Percentiles rank a stretch among this genome's conserved stretches.
These are phyloP conservation scores for Wickerhamomyces queroliae DNA, from an alignment of 805 yeast species.

Conservation along the genomic window DNA sequence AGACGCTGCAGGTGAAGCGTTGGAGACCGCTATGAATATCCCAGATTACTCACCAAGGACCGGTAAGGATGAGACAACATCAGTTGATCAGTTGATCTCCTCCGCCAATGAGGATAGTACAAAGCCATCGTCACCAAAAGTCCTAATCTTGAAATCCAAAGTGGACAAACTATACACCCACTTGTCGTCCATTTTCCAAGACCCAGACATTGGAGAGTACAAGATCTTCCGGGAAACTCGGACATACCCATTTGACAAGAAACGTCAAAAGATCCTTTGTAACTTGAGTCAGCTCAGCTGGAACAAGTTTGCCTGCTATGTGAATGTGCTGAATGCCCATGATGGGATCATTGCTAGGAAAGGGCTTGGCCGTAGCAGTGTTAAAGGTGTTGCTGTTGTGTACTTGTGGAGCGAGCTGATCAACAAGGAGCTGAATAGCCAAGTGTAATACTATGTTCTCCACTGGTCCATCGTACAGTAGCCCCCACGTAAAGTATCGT, in stretches of 20 bases:
- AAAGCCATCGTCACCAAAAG: neutral
- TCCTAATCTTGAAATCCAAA: neutral
- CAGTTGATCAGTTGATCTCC: no score
- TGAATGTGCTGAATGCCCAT: constrained; percentile 76
- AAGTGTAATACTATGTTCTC: no score
- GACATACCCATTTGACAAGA: constrained; percentile 28
- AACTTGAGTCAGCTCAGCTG: constrained; percentile 63
- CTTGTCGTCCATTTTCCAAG: constrained; percentile 3
- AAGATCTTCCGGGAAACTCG: constrained; percentile 14
- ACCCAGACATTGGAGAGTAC: constrained; percentile 10
- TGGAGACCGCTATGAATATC: constrained; percentile 20
- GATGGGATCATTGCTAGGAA: constrained; percentile 80
- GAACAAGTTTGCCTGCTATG: constrained; percentile 70
- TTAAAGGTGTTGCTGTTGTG: constrained; percentile 44
- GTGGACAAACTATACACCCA: neutral
- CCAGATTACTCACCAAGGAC: constrained; percentile 13
- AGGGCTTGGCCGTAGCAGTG: constrained; percentile 45
- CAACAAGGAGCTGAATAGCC: no score
- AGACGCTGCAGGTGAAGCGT: constrained; percentile 19
- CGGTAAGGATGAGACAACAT: neutral
- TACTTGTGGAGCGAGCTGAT: constrained; percentile 37
- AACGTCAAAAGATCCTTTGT: constrained; percentile 36
- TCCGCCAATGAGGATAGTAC: neutral
- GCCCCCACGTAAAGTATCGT: no score
- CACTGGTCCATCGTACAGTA: no score